Conservation (phyloP, 1,139 yeast genomes). For the Lodderomyces jiufengensis region DNA sequence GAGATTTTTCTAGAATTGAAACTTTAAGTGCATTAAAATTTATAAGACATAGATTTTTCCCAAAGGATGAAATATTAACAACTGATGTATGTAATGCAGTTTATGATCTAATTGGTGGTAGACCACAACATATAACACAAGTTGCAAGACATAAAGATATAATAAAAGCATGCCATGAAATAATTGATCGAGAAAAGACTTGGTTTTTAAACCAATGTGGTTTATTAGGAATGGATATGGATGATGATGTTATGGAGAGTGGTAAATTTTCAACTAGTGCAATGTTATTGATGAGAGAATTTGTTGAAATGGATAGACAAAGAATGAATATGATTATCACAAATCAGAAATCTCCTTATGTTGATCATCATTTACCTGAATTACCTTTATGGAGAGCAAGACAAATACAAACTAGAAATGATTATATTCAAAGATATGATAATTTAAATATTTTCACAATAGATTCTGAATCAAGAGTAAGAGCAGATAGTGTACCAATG, state of each 20-base stretch:
- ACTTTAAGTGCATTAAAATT: conserved; percentile 55
- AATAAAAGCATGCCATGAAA: conserved; percentile 60
- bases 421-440: conserved; percentile 72
- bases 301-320: conserved; percentile 63
- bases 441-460: conserved; percentile 74
- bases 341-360: conserved; percentile 15
- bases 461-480: conserved; percentile 68
- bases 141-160: conserved; percentile 67
- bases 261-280: conserved; percentile 80
- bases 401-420: conserved; percentile 82
- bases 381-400: conserved; percentile 81
- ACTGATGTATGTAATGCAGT: conserved; percentile 48
- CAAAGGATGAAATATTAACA: conserved; percentile 30
- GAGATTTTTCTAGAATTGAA: conserved; percentile 59
- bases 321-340: conserved; percentile 29
- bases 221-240: conserved; percentile 72
- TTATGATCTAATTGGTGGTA: conserved; percentile 74
- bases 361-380: conserved; percentile 61
- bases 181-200: conserved; percentile 77
- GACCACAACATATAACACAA: conserved; percentile 78
- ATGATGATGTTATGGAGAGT: conserved; percentile 84
- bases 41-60: conserved; percentile 47
- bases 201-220: conserved; percentile 88
- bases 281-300: conserved; percentile 68
- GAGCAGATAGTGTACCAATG: conserved; percentile 85